These are phyloP conservation scores for Areca catechu DNA, from an alignment of 176 grass and related monocot species.

Conservation along the genomic window DNA sequence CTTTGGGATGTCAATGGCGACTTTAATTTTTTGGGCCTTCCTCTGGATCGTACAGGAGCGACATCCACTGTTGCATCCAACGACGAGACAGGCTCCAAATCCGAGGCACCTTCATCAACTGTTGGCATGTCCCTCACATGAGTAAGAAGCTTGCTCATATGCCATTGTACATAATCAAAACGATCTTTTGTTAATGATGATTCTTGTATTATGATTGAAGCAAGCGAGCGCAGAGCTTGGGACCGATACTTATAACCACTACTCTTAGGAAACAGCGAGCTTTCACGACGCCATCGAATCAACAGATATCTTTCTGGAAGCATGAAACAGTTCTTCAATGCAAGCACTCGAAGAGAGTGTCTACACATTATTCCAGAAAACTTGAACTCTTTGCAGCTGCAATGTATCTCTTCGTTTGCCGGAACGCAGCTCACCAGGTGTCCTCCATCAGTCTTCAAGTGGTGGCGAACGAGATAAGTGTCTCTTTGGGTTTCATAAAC, in stretches of 20 bases:
- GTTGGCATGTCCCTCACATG: conserved; percentile 37
- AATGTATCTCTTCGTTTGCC: conserved; percentile 25
- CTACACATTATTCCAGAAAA: conserved; percentile 39
- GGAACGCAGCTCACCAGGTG: conserved; percentile 21
- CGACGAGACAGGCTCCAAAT: conserved; percentile 20
- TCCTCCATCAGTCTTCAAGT: conserved; percentile 18
- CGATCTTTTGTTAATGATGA: conserved; percentile 38
- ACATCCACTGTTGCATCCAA: conserved; percentile 27
- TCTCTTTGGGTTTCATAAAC: conserved; percentile 38
- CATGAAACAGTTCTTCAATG: conserved; percentile 43
- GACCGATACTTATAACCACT: conserved; percentile 37
- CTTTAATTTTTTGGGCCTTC: conserved; percentile 33
- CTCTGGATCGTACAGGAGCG: conserved; percentile 25
- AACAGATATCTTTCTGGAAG: conserved; percentile 41
- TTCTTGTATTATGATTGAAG: conserved; percentile 52
- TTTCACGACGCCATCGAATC: conserved; percentile 35
- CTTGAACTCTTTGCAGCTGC: conserved; percentile 44
- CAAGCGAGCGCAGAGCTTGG: conserved; percentile 38
- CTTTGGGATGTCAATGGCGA: conserved; percentile 1
- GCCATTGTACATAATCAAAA: conserved; percentile 31
- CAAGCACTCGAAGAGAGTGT: conserved; percentile 32
- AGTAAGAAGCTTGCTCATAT: conserved; percentile 38
- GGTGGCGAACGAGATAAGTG: conserved; percentile 32
- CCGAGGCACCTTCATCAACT: conserved; percentile 22
- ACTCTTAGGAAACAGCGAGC: conserved; percentile 34